Evolutionary conservation across 805 yeast genomes (phyloP), one percentile per base, ranked within the genome.

Genomic region (Ascoidea rubescens): DNA sequence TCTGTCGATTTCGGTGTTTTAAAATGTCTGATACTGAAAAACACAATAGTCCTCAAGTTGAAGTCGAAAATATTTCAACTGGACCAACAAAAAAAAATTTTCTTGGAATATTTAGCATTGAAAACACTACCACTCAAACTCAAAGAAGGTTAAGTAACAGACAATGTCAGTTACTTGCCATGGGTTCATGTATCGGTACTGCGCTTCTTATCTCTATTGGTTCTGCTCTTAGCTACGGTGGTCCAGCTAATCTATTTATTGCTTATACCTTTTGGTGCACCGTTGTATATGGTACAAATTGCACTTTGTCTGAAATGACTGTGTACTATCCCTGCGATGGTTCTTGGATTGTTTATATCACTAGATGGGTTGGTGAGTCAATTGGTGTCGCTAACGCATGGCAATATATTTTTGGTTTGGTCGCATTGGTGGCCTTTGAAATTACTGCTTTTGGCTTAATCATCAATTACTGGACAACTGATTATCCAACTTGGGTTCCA

Each of bases 391-490:
- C 77, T 72, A 79, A 84, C 1, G 89, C 91, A 31, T 85, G 87
- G 83, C 85, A 86, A 61, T 86, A 82, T 60, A 84, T 84, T 77
- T 71, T 85, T 56, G 68, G 84, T 59, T 83, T 84, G 62, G 82
- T 89, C 56, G 80, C 84, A 0, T 79, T 81, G 54, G 82, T 87
- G 50, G 95, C 96, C 1, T 85, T 82, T 60, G 96, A 88, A 66
- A 81, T 87, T 51, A 84, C 84, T 5, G 84, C 89, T 5, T 89
- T 84, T 6, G 84, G 86, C 57, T 75, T 87, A 10, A 79, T 87
- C 59, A 73, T 87, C 48, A 88, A 87, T 61, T 87, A 72, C 60
- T 87, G 96, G 96, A 80, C 78, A 56, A 90, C 80, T 58, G 85
- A 79, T 63, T 73, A 80, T 1, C 83, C 91, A 0, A 93, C 81